A percentile compares a stretch with the other conserved stretches of the same genome.
phyloP scores from a whole-genome alignment of 352 stramenopile genomes.

The Globisporangium orthogonon region DNA sequence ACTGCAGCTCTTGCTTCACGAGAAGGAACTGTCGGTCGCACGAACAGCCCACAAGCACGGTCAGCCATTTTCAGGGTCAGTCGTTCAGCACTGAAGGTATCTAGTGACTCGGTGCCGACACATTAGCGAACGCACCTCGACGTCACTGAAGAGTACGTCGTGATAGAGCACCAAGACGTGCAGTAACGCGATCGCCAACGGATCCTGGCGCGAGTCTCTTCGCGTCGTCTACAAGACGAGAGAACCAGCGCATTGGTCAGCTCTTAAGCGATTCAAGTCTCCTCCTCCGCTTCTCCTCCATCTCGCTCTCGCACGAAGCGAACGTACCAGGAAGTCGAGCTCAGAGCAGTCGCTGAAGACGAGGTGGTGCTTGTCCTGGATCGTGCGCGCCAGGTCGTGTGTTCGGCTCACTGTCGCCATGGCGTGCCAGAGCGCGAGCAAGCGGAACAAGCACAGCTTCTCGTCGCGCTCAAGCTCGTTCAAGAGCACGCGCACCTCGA shows the following conservation, averaged over 20 bases:
- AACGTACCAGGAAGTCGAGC: slow-evolving; percentile 53
- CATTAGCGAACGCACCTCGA: slow-evolving; percentile 31
- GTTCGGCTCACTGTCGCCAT: slow-evolving; percentile 29
- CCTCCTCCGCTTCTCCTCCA: not conserved
- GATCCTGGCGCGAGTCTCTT: slow-evolving; percentile 34
- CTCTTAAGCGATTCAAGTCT: too few species aligned
- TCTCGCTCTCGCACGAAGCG: not conserved
- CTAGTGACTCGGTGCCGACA: not conserved
- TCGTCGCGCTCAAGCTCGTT: slow-evolving; percentile 38
- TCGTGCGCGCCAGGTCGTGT: slow-evolving; percentile 31
- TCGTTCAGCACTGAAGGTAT: too few species aligned
- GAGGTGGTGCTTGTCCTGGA: slow-evolving; percentile 46
- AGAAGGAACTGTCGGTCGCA: slow-evolving; percentile 28
- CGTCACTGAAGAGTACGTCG: slow-evolving; percentile 62
- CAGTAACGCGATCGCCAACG: slow-evolving; percentile 39
- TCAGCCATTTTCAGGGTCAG: not conserved
- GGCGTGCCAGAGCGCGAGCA: slow-evolving; percentile 51
- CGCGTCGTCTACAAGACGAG: slow-evolving; percentile 22
- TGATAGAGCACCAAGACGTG: slow-evolving; percentile 55
- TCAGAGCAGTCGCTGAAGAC: slow-evolving; percentile 58
- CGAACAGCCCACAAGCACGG: not conserved
- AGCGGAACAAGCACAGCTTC: slow-evolving; percentile 40
- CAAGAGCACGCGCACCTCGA: slow-evolving; percentile 40
- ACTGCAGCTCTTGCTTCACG: slow-evolving; percentile 40
- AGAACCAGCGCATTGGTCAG: not conserved